Evolutionary conservation across 352 stramenopile genomes (phyloP), one percentile per base, ranked within the genome.

Genomic region (Globisporangium sylvaticum): DNA sequence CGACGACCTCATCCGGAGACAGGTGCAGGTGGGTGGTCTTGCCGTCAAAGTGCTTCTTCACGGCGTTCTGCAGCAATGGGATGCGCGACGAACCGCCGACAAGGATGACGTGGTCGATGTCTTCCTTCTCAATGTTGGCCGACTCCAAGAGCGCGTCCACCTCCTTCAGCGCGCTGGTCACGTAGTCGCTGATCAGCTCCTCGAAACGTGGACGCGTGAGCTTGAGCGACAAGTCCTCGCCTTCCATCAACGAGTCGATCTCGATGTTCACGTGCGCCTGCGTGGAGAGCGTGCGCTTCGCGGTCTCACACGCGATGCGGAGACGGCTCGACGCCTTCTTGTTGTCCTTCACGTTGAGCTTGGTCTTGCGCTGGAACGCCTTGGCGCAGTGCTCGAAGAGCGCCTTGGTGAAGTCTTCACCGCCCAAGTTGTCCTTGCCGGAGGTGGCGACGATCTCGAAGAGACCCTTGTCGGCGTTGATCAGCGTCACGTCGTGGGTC

Each of bases 21-120:
- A 96, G 77, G 71, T 94, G 88, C 69, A 90, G 76, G 72, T 87
- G 82, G 50, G 88, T 85, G 59, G 83, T 88, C 71, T 90, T 91
- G 71, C 84, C 85, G 56, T 95, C 86, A 64, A 96, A 96, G 68
- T 84, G 91, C 72, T 91, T 92, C 75, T 92, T 91, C 37, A 96
- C 70, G 34, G 76, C 76, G 58, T 64, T 79, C 72, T 95, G 87
- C 61, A 95, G 74, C 77, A 99, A 98, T 63, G 98, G 98, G 74
- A 99, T 99, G 79, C 98, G 96, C 44, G 97, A 96, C 46, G 95
- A 98, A 58, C 97, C 97, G 58, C 97, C 97, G 14, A 99, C 92
- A 37, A 99, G 85, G 63, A 99, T 95, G 44, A 99, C 81, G 77
- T 99, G 96, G 79, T 99, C 87, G 20, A 99, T 76, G 73, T 94